Conservation (phyloP, 31 red algal genomes). For the Bonnemaisonia californica region DNA sequence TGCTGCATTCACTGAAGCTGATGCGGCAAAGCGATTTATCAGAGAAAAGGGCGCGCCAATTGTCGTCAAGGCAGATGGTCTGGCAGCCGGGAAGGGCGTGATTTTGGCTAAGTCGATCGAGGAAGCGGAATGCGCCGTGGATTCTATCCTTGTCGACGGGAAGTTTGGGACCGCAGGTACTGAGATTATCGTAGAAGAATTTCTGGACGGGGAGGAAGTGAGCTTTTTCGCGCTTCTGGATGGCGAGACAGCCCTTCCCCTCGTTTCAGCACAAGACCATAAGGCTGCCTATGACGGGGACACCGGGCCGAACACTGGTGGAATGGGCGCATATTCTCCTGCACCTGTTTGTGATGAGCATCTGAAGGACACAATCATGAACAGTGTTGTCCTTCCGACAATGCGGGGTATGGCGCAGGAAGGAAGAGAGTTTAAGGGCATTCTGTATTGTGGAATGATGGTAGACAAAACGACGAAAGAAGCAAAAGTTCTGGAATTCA, state of each 20-base stretch:
- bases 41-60: constrained; percentile 58
- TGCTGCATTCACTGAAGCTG: constrained; percentile 56
- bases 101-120: constrained; percentile 66
- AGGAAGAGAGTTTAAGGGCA: constrained; percentile 73
- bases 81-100: constrained; percentile 98
- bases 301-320: constrained; percentile 93
- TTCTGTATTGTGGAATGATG: constrained; percentile 96
- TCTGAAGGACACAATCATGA: constrained; percentile 60
- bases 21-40: constrained; percentile 64
- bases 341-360: constrained; percentile 67
- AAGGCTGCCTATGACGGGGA: constrained; percentile 89
- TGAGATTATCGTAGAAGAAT: constrained; percentile 88
- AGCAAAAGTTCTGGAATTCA: constrained; percentile 91
- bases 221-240: constrained; percentile 94
- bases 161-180: constrained; percentile 79
- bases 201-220: constrained; percentile 85
- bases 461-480: constrained; percentile 32
- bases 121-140: constrained; percentile 73
- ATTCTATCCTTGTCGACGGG: constrained; percentile 61
- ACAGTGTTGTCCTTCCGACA: constrained; percentile 76
- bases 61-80: constrained; percentile 95
- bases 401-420: constrained; percentile 87
- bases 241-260: constrained; percentile 62
- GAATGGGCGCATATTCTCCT: constrained; percentile 98
- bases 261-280: constrained; percentile 94